These are phyloP conservation scores for Echites panduratus DNA, from an alignment of 257 asterid genomes.

Conservation along the genomic window DNA sequence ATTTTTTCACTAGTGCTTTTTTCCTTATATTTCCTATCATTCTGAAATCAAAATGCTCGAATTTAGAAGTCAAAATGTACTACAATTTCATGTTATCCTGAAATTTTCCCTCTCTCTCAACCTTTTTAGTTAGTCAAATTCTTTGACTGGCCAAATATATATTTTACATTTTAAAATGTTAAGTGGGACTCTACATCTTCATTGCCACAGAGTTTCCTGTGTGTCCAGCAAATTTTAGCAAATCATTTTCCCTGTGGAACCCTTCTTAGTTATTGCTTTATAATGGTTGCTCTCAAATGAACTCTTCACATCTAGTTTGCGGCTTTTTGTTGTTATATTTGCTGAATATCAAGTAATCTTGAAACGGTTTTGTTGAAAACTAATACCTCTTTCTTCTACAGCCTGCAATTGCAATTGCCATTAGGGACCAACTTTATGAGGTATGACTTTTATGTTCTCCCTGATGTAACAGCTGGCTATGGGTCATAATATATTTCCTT, in stretches of 20 bases:
- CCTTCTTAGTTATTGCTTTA: not conserved
- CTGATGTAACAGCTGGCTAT: slow-evolving; percentile 8
- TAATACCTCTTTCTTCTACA: slow-evolving; percentile 32
- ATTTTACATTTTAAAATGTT: not conserved
- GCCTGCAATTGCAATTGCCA: slow-evolving; percentile 95
- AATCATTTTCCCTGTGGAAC: too few species aligned
- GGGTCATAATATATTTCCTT: not conserved
- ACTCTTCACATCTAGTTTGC: not conserved
- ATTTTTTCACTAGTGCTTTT: not conserved
- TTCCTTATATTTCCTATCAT: not conserved
- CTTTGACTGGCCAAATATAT: not conserved
- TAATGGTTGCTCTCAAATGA: not conserved
- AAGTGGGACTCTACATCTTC: not conserved
- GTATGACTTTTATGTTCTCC: slow-evolving; percentile 34
- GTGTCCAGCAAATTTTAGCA: not conserved
- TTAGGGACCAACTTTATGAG: slow-evolving; percentile 93
- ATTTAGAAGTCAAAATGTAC: not conserved
- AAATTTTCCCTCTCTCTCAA: not conserved
- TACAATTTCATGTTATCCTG: not conserved
- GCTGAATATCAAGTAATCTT: not conserved
- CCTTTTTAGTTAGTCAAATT: not conserved
- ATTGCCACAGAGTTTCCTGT: not conserved
- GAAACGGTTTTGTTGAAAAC: not conserved
- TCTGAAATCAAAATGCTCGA: not conserved
- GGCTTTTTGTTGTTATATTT: not conserved